Percentiles rank a stretch among this genome's conserved stretches.
Evolutionary conservation across 2,329 filamentous ascomycete genomes (phyloP).

Genomic region (Pseudogymnoascus sp.): DNA sequence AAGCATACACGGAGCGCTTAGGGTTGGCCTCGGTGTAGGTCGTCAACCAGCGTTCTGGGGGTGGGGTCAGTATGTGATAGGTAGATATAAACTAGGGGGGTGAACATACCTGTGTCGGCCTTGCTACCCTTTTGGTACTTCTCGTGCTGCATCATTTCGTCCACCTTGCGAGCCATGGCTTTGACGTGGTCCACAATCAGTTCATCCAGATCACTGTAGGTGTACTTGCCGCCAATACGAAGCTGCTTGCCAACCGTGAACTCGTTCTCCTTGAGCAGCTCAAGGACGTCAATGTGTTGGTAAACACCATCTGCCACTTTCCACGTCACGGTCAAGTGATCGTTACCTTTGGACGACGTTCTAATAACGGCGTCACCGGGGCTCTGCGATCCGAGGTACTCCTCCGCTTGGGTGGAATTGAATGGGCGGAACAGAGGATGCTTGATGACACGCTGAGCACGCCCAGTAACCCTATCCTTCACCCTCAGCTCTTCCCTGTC

Average conservation of each 20-base stretch:
- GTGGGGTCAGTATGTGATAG: slow-evolving; percentile 10
- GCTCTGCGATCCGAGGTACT: slow-evolving; percentile 79
- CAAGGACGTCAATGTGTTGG: slow-evolving; percentile 94
- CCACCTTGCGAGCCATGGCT: slow-evolving; percentile 95
- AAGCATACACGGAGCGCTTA: slow-evolving; percentile 84
- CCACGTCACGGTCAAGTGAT: slow-evolving; percentile 95
- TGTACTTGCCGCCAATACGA: slow-evolving; percentile 79
- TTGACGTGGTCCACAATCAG: slow-evolving; percentile 95
- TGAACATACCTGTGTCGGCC: slow-evolving; percentile 63
- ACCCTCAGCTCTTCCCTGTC: slow-evolving; percentile 79
- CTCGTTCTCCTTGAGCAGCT: slow-evolving; percentile 94
- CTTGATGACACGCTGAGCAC: slow-evolving; percentile 91
- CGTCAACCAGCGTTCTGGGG: slow-evolving; percentile 81
- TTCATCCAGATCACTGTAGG: slow-evolving; percentile 92
- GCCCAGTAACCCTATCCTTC: slow-evolving; percentile 76
- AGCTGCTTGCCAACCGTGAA: slow-evolving; percentile 85
- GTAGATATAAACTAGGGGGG: background rate
- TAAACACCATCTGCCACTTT: slow-evolving; percentile 95
- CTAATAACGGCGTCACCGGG: slow-evolving; percentile 89
- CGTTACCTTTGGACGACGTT: slow-evolving; percentile 87
- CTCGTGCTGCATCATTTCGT: slow-evolving; percentile 89
- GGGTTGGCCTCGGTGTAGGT: slow-evolving; percentile 97
- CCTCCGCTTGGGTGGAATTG: slow-evolving; percentile 85
- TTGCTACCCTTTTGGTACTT: slow-evolving; percentile 81
- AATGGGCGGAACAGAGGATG: slow-evolving; percentile 93